Conservation (phyloP, 768 basidiomycete species). For the Serendipita sp. region DNA sequence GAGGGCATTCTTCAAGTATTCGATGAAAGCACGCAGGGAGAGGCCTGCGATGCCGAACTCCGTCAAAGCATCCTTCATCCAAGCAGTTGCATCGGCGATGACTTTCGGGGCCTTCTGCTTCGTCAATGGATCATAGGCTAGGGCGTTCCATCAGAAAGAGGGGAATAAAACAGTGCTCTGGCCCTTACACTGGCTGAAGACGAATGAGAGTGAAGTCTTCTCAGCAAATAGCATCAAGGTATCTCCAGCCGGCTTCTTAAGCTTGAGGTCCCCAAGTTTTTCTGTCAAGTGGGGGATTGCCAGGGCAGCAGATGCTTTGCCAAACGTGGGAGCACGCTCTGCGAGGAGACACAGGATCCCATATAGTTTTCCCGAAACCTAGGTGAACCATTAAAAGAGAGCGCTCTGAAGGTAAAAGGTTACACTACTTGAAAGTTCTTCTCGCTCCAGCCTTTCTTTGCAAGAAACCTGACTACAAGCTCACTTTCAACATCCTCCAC, state of each 20-base stretch:
- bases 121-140: constrained; percentile 82
- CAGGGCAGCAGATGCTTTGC: constrained; percentile 68
- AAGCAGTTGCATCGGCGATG: constrained; percentile 73
- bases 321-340: constrained; percentile 66
- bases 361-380: constrained; percentile 89
- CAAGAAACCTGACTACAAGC: constrained; percentile 69
- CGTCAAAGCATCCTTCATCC: constrained; percentile 70
- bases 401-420: not conserved
- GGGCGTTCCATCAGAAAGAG: not conserved
- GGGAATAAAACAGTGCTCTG: constrained; percentile 8
- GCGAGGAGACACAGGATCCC: constrained; percentile 58
- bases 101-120: constrained; percentile 98
- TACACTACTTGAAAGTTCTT: constrained; percentile 89
- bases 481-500: constrained; percentile 65
- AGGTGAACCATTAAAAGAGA: constrained; percentile 8
- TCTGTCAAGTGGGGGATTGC: constrained; percentile 71
- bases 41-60: constrained; percentile 90
- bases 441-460: constrained; percentile 93
- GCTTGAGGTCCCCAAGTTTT: constrained; percentile 88
- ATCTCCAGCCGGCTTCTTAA: constrained; percentile 94
- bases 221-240: constrained; percentile 71
- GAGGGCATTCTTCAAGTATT: constrained; percentile 73
- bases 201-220: constrained; percentile 86
- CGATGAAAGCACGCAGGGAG: constrained; percentile 68
- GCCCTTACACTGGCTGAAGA: constrained; percentile 65